A percentile compares a stretch with the other conserved stretches of the same genome.
These are phyloP conservation scores for Mucor racemosus DNA, from an alignment of 371 early-diverging fungal genomes.

Conservation along the genomic window DNA sequence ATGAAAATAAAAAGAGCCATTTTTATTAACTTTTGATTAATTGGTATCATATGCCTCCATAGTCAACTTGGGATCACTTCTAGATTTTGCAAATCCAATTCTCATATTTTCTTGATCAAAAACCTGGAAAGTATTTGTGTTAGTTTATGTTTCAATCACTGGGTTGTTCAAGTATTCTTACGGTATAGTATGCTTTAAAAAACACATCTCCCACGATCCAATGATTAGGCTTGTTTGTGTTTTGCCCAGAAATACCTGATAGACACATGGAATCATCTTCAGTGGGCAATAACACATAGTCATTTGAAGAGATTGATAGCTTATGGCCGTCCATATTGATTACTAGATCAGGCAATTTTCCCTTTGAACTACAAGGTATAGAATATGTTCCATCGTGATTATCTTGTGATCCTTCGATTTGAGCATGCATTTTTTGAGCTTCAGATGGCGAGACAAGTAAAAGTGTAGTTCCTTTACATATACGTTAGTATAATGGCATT, in stretches of 20 bases:
- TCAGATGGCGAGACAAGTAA: constrained; percentile 68
- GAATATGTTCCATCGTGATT: constrained; percentile 55
- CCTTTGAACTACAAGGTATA: constrained; percentile 53
- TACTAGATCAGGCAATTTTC: constrained; percentile 49
- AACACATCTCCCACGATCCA: constrained; percentile 87
- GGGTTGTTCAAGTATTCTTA: constrained; percentile 28
- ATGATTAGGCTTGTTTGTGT: constrained; percentile 31
- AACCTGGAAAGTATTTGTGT: neutral
- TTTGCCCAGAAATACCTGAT: constrained; percentile 66
- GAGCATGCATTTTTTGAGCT: constrained; percentile 68
- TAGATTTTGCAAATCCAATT: constrained; percentile 29
- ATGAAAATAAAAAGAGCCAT: too few species aligned
- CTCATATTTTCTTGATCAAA: constrained; percentile 23
- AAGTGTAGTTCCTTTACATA: constrained; percentile 62
- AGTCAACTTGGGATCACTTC: constrained; percentile 10
- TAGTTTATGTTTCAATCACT: neutral
- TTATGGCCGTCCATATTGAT: constrained; percentile 57
- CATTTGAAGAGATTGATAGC: constrained; percentile 54
- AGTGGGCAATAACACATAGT: constrained; percentile 63
- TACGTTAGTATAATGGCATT: neutral
- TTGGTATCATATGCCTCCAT: constrained; percentile 7
- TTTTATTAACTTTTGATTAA: neutral
- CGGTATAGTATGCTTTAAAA: constrained; percentile 73
- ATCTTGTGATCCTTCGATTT: constrained; percentile 60
- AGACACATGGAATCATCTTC: constrained; percentile 57